Evolutionary conservation across 208 protist species (phyloP).

Genomic region (Leishmania arabica): DNA sequence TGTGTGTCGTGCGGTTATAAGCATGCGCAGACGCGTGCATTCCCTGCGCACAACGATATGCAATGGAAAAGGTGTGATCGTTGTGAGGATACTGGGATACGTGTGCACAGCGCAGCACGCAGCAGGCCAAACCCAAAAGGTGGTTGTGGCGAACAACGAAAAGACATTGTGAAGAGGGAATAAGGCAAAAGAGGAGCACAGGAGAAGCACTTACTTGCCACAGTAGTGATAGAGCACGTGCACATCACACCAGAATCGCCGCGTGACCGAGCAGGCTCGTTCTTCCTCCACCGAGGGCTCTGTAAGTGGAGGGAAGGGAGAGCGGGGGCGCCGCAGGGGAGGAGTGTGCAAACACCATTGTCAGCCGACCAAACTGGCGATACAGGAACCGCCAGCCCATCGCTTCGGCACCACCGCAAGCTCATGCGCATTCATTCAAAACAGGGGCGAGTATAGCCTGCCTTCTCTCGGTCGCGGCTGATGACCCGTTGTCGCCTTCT

Average conservation of each 20-base stretch:
- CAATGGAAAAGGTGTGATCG: neutral
- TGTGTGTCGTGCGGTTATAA: neutral
- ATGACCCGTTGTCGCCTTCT: neutral
- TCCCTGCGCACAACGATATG: neutral
- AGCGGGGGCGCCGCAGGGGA: neutral
- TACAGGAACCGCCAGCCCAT: neutral
- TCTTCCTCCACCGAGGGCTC: neutral
- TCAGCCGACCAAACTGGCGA: neutral
- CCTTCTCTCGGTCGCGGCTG: neutral
- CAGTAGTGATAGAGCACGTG: neutral
- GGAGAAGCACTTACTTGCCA: neutral
- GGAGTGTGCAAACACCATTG: neutral
- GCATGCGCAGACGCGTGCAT: neutral
- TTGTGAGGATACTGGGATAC: no score
- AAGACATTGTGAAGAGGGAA: neutral
- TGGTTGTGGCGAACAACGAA: neutral
- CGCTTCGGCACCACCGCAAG: neutral
- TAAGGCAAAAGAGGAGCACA: neutral
- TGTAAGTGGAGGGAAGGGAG: neutral
- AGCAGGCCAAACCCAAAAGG: neutral
- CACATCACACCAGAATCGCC: neutral
- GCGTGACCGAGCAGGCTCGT: neutral
- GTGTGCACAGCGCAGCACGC: no score
- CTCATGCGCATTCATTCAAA: neutral
- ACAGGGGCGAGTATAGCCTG: neutral